Percentiles rank a stretch among this genome's conserved stretches.
Conservation (phyloP, 1,139 yeast genomes). For the Zygoascus meyerae region DNA sequence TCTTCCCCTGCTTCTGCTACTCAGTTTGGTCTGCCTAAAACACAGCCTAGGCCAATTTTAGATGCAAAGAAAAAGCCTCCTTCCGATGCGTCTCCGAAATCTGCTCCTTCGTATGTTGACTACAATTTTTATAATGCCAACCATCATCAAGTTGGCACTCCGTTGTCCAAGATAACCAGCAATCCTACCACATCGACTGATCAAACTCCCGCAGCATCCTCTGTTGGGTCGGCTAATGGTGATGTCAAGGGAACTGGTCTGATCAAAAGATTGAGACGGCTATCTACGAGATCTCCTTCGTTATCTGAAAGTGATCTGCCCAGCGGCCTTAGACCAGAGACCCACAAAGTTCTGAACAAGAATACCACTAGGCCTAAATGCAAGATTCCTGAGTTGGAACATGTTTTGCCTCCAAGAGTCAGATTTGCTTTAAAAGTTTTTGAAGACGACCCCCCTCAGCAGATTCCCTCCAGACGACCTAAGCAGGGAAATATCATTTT, state of each 20-base stretch:
- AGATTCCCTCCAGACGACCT: constrained; percentile 85
- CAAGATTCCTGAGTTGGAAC: constrained; percentile 40
- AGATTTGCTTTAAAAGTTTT: constrained; percentile 68
- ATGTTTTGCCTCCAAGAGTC: constrained; percentile 39
- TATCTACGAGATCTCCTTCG: constrained; percentile 16
- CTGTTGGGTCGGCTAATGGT: neutral
- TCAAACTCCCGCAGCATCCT: neutral
- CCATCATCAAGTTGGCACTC: neutral
- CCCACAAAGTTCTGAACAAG: constrained; percentile 42
- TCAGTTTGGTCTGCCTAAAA: constrained; percentile 1
- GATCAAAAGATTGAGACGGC: constrained; percentile 21
- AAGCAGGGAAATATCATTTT: constrained; percentile 72
- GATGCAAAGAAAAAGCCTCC: neutral
- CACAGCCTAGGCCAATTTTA: neutral
- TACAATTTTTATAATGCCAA: constrained; percentile 7
- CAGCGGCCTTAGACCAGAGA: constrained; percentile 1
- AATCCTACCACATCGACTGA: neutral
- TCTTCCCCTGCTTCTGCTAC: neutral
- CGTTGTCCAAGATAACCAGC: neutral
- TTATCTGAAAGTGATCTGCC: neutral
- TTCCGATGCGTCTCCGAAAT: constrained; percentile 9
- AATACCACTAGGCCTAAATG: constrained; percentile 39
- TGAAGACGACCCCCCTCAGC: constrained; percentile 84
- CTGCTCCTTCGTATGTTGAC: constrained; percentile 6
- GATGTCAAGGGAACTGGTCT: constrained; percentile 14